Percentiles rank a stretch among this genome's conserved stretches.
These are phyloP conservation scores for Suillus bovinus DNA, from an alignment of 768 basidiomycete species.

Conservation along the genomic window DNA sequence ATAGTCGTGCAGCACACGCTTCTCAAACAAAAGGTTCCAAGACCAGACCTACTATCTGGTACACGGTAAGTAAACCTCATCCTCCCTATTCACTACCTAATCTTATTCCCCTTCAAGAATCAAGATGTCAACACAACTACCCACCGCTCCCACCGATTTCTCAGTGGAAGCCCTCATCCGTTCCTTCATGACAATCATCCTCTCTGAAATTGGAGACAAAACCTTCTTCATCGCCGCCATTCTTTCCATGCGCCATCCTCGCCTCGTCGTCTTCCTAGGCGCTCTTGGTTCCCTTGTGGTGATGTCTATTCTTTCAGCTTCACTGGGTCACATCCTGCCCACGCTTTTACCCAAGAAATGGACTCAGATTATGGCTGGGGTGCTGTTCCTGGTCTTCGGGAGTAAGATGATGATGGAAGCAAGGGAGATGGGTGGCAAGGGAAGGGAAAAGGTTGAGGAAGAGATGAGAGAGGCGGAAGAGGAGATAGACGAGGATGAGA, in stretches of 20 bases:
- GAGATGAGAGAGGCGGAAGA: conserved; percentile 97
- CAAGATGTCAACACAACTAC: background rate
- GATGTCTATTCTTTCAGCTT: conserved; percentile 94
- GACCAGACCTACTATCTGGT: background rate
- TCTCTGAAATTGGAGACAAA: conserved; percentile 96
- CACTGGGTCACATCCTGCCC: conserved; percentile 89
- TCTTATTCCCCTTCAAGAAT: background rate
- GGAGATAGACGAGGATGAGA: conserved; percentile 86
- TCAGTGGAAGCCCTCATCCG: conserved; percentile 58
- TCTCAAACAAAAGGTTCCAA: background rate
- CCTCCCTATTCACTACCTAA: background rate
- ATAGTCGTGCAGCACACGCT: background rate
- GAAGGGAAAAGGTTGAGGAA: conserved; percentile 82
- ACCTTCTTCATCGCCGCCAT: conserved; percentile 89
- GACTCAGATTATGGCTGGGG: conserved; percentile 73
- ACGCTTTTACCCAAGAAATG: conserved; percentile 71
- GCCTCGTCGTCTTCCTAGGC: conserved; percentile 82
- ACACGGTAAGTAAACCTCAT: background rate
- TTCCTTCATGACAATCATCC: conserved; percentile 88
- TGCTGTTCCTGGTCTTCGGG: conserved; percentile 90
- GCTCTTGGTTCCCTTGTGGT: conserved; percentile 85
- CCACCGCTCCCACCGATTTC: background rate
- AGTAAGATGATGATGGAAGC: conserved; percentile 88
- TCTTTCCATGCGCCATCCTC: conserved; percentile 90
- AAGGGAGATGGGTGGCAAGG: conserved; percentile 65